phyloP scores from a whole-genome alignment of 139 green algal species.

The Picochlorum sp. region DNA sequence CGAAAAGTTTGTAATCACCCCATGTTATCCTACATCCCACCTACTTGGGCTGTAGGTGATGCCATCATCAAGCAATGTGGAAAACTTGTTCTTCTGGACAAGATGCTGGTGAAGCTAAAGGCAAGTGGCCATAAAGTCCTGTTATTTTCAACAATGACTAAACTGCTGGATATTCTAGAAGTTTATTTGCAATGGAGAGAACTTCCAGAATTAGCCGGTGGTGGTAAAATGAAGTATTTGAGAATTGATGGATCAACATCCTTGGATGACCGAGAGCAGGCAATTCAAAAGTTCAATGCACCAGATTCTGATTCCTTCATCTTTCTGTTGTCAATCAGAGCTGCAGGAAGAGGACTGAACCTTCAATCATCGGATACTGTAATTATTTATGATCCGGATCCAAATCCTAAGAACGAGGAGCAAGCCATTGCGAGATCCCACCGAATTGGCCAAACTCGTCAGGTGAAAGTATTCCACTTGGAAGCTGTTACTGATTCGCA shows the following conservation, averaged over 20 bases:
- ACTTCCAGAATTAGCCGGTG: constrained; percentile 2
- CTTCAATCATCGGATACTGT: constrained; percentile 94
- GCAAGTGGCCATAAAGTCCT: constrained; percentile 56
- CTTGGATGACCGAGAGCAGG: constrained; percentile 61
- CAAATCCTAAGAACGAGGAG: constrained; percentile 99
- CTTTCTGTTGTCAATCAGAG: constrained; percentile 70
- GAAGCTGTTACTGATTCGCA: constrained; percentile 66
- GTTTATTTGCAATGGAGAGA: constrained; percentile 36
- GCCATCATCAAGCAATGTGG: constrained; percentile 67
- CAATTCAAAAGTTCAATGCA: constrained; percentile 89
- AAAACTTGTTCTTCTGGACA: constrained; percentile 86
- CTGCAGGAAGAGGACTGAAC: constrained; percentile 87
- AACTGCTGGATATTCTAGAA: constrained; percentile 69
- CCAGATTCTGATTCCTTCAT: constrained; percentile 73
- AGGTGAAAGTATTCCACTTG: constrained; percentile 83
- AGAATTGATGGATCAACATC: constrained; percentile 81
- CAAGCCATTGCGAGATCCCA: constrained; percentile 90
- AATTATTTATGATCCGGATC: constrained; percentile 95
- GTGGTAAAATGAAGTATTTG: constrained; percentile 39
- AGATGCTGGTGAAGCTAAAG: constrained; percentile 81
- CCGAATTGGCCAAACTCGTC: constrained; percentile 93
- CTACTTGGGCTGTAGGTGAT: constrained; percentile 19
- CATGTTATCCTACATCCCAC: constrained; percentile 68
- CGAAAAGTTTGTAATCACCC: constrained; percentile 98
- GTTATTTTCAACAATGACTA: constrained; percentile 80